phyloP scores from a whole-genome alignment of 257 asterid species.

The Nicotiana sylvestris region DNA sequence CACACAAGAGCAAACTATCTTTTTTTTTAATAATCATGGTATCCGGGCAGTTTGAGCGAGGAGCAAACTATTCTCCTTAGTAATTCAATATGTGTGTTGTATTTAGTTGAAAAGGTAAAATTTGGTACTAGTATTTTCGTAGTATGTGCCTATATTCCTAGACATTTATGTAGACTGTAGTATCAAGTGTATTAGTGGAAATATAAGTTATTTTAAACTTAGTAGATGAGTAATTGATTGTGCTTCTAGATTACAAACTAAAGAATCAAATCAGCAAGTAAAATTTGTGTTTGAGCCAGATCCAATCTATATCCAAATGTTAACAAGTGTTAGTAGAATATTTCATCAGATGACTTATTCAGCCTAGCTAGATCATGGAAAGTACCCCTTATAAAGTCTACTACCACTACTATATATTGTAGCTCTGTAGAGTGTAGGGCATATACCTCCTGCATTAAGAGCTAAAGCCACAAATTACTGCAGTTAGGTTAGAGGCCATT shows the following conservation, averaged over 20 bases:
- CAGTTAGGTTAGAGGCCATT: neutral
- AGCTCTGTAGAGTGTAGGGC: neutral
- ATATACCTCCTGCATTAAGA: neutral
- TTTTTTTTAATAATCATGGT: too few relatives aligned
- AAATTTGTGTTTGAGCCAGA: neutral
- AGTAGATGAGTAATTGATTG: neutral
- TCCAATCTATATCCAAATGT: neutral
- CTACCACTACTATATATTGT: neutral
- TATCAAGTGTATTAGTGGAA: neutral
- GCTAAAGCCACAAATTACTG: neutral
- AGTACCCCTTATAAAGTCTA: neutral
- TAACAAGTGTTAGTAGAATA: neutral
- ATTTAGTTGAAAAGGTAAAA: too few relatives aligned
- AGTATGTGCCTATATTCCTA: neutral
- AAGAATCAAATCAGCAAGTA: neutral
- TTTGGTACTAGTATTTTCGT: neutral
- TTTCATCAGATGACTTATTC: neutral
- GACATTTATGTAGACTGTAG: neutral
- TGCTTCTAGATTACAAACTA: neutral
- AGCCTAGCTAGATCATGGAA: slow-evolving; percentile 3
- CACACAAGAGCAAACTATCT: neutral
- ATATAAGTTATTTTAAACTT: neutral
- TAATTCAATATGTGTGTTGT: too few relatives aligned
- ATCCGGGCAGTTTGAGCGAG: accelerated
- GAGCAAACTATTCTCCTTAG: too few relatives aligned